phyloP scores from a whole-genome alignment of 2,329 filamentous ascomycete genomes.

The Beauveria scarabaeidicola region DNA sequence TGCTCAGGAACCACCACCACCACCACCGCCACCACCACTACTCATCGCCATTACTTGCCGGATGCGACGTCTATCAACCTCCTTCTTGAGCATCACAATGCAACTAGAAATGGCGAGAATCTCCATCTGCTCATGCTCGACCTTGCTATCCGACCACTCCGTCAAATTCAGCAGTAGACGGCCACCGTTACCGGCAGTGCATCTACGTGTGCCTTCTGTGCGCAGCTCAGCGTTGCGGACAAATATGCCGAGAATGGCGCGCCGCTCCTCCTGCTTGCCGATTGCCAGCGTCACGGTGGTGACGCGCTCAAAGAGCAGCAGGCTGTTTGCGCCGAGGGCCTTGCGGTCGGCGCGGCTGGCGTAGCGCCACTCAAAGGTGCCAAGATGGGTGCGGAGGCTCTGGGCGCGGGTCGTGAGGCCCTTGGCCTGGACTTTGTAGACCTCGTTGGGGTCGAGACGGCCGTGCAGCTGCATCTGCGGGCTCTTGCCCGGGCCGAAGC shows the following conservation, averaged over 20 bases:
- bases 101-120: conserved; percentile 47
- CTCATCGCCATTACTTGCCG: conserved; percentile 41
- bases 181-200: conserved; percentile 42
- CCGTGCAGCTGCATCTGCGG: conserved; percentile 33
- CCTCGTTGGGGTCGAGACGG: conserved; percentile 15
- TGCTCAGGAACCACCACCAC: not conserved
- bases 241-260: conserved; percentile 32
- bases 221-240: conserved; percentile 32
- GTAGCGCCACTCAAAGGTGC: conserved; percentile 50
- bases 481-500: conserved; percentile 44
- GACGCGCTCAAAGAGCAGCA: conserved; percentile 44
- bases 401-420: conserved; percentile 39
- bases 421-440: conserved; percentile 21
- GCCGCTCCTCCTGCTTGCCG: conserved; percentile 22
- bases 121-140: conserved; percentile 32
- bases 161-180: conserved; percentile 35
- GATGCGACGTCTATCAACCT: conserved; percentile 48
- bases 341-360: conserved; percentile 36
- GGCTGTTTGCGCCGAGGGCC: conserved; percentile 30
- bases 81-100: conserved; percentile 56
- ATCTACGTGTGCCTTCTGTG: conserved; percentile 28
- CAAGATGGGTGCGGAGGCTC: conserved; percentile 37
- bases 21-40: conserved; percentile 17
- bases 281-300: conserved; percentile 22
- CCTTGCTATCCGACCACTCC: conserved; percentile 26